These are phyloP conservation scores for Wickerhamiella musiphila DNA, from an alignment of 805 yeast species.

Conservation along the genomic window DNA sequence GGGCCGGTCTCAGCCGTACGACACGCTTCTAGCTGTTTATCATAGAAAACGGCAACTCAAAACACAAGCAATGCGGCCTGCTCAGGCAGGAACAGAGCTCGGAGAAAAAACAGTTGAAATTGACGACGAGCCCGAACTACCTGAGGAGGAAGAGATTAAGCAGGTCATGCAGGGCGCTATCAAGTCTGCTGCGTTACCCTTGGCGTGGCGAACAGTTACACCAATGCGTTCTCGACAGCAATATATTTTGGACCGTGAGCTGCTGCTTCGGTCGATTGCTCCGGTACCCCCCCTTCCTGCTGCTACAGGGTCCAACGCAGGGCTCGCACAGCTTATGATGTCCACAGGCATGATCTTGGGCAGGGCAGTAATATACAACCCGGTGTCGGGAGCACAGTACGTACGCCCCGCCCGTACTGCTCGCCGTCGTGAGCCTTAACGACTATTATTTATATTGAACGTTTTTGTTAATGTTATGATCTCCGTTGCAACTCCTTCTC, in stretches of 20 bases:
- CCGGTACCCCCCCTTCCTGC: constrained; percentile 34
- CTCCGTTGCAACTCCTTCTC: no score
- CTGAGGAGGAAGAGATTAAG: constrained; percentile 81
- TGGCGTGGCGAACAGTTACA: constrained; percentile 48
- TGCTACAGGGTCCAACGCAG: constrained; percentile 13
- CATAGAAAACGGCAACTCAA: constrained; percentile 80
- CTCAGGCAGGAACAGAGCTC: no score
- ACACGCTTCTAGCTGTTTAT: constrained; percentile 64
- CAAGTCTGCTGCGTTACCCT: constrained; percentile 60
- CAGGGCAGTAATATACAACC: constrained; percentile 20
- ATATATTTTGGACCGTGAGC: constrained; percentile 69
- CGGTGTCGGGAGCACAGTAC: constrained; percentile 14
- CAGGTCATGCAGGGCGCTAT: constrained; percentile 75
- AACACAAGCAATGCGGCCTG: constrained; percentile 34
- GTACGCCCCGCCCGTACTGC: constrained; percentile 18
- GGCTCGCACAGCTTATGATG: constrained; percentile 16
- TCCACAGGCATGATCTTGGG: constrained; percentile 21
- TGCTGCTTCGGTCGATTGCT: constrained; percentile 64
- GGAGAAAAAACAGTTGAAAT: constrained; percentile 18
- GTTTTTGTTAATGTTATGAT: no score
- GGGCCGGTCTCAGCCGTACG: constrained; percentile 79
- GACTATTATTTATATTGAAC: neutral
- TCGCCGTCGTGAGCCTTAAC: neutral
- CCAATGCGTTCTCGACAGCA: constrained; percentile 53
- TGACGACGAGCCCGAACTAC: constrained; percentile 28